Base-by-base conservation (phyloP, 768 basidiomycete genomes). In the Psilocybe tampanensis region DNA sequence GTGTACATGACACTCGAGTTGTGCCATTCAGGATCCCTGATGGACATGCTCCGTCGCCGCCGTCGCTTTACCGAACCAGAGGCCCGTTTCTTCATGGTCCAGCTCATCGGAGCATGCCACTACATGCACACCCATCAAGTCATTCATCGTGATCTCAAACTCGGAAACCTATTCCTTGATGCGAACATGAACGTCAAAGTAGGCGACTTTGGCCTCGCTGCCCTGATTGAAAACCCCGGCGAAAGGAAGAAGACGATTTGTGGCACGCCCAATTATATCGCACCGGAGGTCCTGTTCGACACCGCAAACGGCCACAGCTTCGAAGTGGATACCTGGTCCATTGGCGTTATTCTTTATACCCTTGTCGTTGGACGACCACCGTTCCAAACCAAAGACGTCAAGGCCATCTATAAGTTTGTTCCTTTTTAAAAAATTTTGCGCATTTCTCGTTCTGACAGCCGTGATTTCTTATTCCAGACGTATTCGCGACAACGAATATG, bases 161-260 rank as follows among this genome's bases (percentile, higher is more conserved):
- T 98, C 3, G 96, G 95, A 15, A 98, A 98, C 73, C 79, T 98
- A 42, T 95, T 98, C 72, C 81, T 98, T 34, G 95, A 97, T 68
- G 72, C 74, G 47, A 84, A 90, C 66, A 95, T 98, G 95, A 94
- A 97, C 68, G 80, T 98, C 70, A 94, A 97, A 68, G 94, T 98
- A 18, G 96, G 94, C 19, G 96, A 99, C 75, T 97, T 99, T 74
- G 96, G 96, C 9, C 80, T 99, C 19, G 96, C 97, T 0, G 97
- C 96, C 1, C 82, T 99, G 47, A 96, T 98, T 47, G 95, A 98
- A 76, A 95, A 86, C 68, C 92, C 92, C 11, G 96, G 96, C 0
- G 96, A 98, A 72, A 78, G 96, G 68, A 97, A 98, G 82, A 98
- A 98, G 85, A 99, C 96, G 0, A 97, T 98, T 45, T 98, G 97